phyloP scores from a whole-genome alignment of 805 yeast species.

The Wickerhamomyces sydowiorum region DNA sequence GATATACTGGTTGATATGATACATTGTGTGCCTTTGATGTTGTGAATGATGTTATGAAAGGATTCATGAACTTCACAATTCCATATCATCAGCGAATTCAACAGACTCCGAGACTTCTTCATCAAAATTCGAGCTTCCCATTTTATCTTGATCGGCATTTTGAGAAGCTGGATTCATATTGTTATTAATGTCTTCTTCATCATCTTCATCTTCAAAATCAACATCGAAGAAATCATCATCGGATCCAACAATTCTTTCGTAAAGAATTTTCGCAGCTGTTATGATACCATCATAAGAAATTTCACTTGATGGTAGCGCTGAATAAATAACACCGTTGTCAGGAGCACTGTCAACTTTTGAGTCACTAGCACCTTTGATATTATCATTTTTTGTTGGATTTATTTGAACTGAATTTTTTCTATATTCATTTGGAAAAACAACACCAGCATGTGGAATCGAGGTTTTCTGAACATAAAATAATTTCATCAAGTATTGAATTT shows the following conservation, averaged over 20 bases:
- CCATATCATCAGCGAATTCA: slow-evolving; percentile 34
- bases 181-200: slow-evolving; percentile 42
- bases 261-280: slow-evolving; percentile 71
- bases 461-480: slow-evolving; percentile 57
- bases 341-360: slow-evolving; percentile 16
- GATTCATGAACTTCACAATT: no score
- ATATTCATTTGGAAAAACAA: slow-evolving; percentile 37
- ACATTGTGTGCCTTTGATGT: no score
- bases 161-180: slow-evolving; percentile 17
- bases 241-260: slow-evolving; percentile 78
- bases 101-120: slow-evolving; percentile 24
- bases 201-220: slow-evolving; percentile 89
- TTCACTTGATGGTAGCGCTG: slow-evolving; percentile 75
- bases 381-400: slow-evolving; percentile 7
- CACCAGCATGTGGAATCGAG: slow-evolving; percentile 50
- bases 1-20: no score
- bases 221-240: slow-evolving; percentile 95
- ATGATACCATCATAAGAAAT: slow-evolving; percentile 88
- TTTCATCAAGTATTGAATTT: slow-evolving; percentile 55
- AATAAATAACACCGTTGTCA: slow-evolving; percentile 42
- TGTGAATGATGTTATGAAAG: no score
- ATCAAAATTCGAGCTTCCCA: slow-evolving; percentile 18
- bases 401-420: slow-evolving; percentile 26
- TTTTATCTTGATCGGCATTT: slow-evolving; percentile 25
- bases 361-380: slow-evolving; percentile 9